Base-by-base conservation (phyloP, 2,329 filamentous ascomycete genomes). In the Botrytis paeoniae region DNA sequence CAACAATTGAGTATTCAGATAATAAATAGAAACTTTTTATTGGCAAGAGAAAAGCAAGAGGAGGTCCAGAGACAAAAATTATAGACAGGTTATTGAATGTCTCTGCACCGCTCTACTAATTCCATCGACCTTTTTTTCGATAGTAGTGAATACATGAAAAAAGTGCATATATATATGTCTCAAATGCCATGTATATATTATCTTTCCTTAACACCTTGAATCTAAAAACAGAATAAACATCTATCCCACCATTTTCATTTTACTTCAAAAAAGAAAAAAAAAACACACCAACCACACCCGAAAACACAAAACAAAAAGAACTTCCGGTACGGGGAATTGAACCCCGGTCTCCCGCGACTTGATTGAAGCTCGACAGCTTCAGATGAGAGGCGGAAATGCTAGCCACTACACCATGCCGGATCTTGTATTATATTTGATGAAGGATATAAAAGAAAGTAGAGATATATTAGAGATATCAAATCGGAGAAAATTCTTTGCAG, bases 371-470 rank as follows among this genome's bases (percentile, higher is more conserved):
- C 1, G 6, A 14, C 8, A 7, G 35, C 32, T 51, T 61, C 12
- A 32, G 25, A 25, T 61, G 59, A 61, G 59, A 61, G 59, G 32
- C 59, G 59, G 59, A 61, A 61, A 61, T 61, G 59, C 59, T 61
- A 61, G 59, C 59, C 59, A 61, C 59, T 61, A 61, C 59, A 61
- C 59, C 59, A 61, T 61, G 59, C 59, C 59, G 59, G 59, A 61
- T 25, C 1, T 25, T 35, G 10, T 22, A 25, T 16, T 25, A 4
- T 22, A 1, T 37, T 61, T 59, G 18, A 20, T 59, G 29, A 2
- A 22, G 1, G 1, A 0, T 0, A 0, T 0, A 0, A 0, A 0
- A 4, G 8, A 32, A 59, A 35, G 8, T 59, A 0, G 0, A 1
- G 22, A 59, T 59, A 59, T 35, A 59, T 51, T 16, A n/a, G 0